Conservation (phyloP, 1,284 basidiomycete genomes). For the Cryptococcus amylolentus region DNA sequence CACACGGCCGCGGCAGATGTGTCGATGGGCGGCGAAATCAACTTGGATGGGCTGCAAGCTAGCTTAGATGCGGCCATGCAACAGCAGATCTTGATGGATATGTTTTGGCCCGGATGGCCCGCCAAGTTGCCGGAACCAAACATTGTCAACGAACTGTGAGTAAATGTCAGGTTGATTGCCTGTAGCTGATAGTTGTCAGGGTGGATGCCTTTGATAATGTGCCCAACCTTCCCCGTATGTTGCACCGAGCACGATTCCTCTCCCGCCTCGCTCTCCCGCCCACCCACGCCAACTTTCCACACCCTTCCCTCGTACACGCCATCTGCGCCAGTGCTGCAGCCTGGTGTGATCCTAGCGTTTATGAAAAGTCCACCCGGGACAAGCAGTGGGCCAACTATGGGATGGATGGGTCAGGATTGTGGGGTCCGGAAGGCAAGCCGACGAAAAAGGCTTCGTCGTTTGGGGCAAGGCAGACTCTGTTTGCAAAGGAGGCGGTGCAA, state of each 20-base stretch:
- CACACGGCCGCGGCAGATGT: neutral
- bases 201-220: slow-evolving; percentile 45
- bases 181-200: slow-evolving; percentile 14
- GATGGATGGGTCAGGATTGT: neutral
- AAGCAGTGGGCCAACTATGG: slow-evolving; percentile 3
- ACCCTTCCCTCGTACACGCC: slow-evolving; percentile 50
- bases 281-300: slow-evolving; percentile 50
- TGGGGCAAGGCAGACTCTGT: slow-evolving; percentile 34
- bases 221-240: slow-evolving; percentile 42
- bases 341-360: slow-evolving; percentile 33
- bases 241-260: slow-evolving; percentile 49
- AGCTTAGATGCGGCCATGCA: slow-evolving; percentile 28
- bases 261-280: slow-evolving; percentile 51
- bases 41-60: slow-evolving; percentile 16
- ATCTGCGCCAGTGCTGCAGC: slow-evolving; percentile 48
- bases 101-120: slow-evolving; percentile 51
- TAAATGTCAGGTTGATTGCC: neutral
- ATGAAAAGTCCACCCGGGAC: slow-evolving; percentile 18
- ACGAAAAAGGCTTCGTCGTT: slow-evolving; percentile 18
- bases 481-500: slow-evolving; percentile 40
- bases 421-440: neutral
- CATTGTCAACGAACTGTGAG: slow-evolving; percentile 46
- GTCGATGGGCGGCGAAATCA: slow-evolving; percentile 14
- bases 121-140: slow-evolving; percentile 45
- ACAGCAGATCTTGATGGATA: slow-evolving; percentile 40